Conservation (phyloP, 352 stramenopile genomes). For the Pythium rhizo-oryzae region DNA sequence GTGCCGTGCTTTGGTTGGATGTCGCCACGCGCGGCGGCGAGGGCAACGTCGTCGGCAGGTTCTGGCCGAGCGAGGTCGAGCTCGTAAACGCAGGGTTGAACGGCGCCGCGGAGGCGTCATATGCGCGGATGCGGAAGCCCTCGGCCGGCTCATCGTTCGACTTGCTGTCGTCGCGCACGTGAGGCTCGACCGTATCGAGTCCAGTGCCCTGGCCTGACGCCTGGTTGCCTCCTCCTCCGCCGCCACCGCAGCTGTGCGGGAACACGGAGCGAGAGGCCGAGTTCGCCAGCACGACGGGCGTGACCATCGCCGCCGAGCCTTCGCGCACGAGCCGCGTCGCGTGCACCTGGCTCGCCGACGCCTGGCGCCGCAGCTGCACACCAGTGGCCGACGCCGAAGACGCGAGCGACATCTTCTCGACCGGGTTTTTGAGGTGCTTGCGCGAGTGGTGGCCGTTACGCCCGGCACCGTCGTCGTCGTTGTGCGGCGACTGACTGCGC, state of each 20-base stretch:
- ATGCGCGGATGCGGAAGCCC: conserved; percentile 29
- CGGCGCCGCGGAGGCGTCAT: background rate
- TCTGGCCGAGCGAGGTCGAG: conserved; percentile 24
- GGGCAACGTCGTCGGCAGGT: background rate
- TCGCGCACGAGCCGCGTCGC: conserved; percentile 26
- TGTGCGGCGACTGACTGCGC: conserved; percentile 9
- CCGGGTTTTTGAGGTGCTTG: conserved; percentile 65
- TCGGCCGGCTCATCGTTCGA: background rate
- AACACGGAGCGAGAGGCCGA: conserved; percentile 17
- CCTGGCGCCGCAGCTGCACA: conserved; percentile 23
- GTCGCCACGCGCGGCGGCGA: background rate
- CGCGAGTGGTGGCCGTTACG: conserved; percentile 25
- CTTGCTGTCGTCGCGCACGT: background rate
- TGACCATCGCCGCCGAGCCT: conserved; percentile 24
- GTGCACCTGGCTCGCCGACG: conserved; percentile 19
- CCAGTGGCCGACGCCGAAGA: conserved; percentile 6
- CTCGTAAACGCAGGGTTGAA: conserved; percentile 23
- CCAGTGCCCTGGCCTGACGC: too few species aligned
- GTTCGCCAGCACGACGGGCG: conserved; percentile 10
- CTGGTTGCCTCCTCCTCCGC: too few species aligned
- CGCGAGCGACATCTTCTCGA: conserved; percentile 50
- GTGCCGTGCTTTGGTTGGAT: background rate
- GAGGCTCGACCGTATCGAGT: too few species aligned
- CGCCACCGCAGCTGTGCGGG: background rate
- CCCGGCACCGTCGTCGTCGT: background rate